Base-by-base conservation (phyloP, 2,329 filamentous ascomycete species). In the Pezicula radicicola region DNA sequence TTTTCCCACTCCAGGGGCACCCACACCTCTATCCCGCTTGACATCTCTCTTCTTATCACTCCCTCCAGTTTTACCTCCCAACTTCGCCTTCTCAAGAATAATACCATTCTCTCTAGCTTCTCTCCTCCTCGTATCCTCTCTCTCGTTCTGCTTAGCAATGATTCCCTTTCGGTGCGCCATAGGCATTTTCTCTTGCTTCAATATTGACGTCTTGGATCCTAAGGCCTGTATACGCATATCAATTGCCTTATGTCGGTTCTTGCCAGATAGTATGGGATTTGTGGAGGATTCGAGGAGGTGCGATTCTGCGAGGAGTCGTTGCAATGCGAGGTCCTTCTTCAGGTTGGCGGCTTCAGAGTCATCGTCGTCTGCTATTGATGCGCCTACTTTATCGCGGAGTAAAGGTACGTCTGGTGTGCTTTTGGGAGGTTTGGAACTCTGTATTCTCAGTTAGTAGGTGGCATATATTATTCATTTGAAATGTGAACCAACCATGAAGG, bases 41-140 rank as follows among this genome's bases (percentile, higher is more conserved):
- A 61, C 66, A 48, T 66, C 59, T 53, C 63, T 53, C 45, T 68
- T 76, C 49, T 72, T 73, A 52, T 70, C 73, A 52, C 68, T 74
- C 50, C 28, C 28, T 9, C 28, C 28, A 30, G 69, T 66, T 50
- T 68, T 73, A 51, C 62, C 68, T 5, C 48, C 55, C 45, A 57
- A 54, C 47, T 56, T 65, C 35, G 68, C 71, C 55, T 76, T 78
- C 75, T 97, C 94, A 33, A 97, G 74, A 46, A 97, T 84, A 61
- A 97, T 85, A 6, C 93, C 94, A 62, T 93, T 96, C 76, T 97
- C 93, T 64, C 79, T 83, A 2, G 94, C 94, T 68, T 96, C 90
- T 39, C 76, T 77, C 36, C 93, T 77, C 48, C 93, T 75, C 73
- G 80, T 88, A 12, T 79, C 73, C 68, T 97, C 92, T 53, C 81